These are phyloP conservation scores for Ogataea kodamae DNA, from an alignment of 805 yeast species.

Conservation along the genomic window DNA sequence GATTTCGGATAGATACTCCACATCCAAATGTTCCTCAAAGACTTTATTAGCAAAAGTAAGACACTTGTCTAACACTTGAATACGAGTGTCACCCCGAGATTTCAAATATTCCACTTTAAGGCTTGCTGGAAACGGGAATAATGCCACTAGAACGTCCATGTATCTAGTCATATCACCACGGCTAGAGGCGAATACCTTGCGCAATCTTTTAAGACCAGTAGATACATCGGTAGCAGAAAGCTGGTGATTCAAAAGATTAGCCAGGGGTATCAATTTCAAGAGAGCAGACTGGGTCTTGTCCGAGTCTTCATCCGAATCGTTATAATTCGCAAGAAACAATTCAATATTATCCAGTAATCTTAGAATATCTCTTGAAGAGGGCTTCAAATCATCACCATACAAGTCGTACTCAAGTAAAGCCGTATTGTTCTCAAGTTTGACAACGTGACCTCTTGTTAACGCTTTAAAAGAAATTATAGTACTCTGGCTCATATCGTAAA, in stretches of 20 bases:
- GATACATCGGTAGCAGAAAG: constrained; percentile 37
- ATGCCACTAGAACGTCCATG: constrained; percentile 27
- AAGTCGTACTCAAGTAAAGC: constrained; percentile 2
- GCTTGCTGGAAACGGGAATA: constrained; percentile 31
- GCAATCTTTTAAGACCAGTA: constrained; percentile 22
- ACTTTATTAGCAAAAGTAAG: constrained; percentile 25
- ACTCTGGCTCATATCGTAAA: constrained; percentile 41
- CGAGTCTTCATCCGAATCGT: constrained; percentile 3
- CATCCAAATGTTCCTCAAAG: constrained; percentile 26
- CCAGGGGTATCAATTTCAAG: constrained; percentile 54
- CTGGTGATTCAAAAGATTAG: constrained; percentile 55
- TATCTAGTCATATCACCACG: constrained; percentile 13
- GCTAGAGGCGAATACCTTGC: constrained; percentile 10
- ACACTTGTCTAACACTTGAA: constrained; percentile 9
- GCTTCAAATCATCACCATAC: constrained; percentile 1
- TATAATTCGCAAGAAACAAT: constrained; percentile 37
- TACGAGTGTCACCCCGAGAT: constrained; percentile 14
- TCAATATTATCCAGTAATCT: constrained; percentile 21
- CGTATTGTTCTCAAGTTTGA: constrained; percentile 3
- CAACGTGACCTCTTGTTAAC: constrained; percentile 40
- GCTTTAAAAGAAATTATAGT: constrained; percentile 50
- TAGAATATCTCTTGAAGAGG: constrained; percentile 3
- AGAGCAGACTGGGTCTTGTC: constrained; percentile 27
- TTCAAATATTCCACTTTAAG: constrained; percentile 22
- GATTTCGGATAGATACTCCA: constrained; percentile 25